Base-by-base conservation (phyloP, 2,329 filamentous ascomycete genomes). In the Grosmannia huntii region DNA sequence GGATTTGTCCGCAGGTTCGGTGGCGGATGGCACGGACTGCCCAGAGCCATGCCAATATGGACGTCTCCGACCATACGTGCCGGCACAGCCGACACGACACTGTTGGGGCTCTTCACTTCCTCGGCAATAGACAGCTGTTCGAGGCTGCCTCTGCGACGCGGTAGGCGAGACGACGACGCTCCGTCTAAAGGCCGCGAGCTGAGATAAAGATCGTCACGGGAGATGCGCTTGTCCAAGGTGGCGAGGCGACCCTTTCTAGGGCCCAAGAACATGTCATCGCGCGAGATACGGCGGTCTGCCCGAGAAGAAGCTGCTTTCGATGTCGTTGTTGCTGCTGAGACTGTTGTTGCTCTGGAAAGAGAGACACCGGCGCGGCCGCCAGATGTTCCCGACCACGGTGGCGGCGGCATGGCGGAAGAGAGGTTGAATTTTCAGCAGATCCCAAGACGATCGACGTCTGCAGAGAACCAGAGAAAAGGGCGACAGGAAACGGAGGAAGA, bases 31-130 rank as follows among this genome's bases (percentile, higher is more conserved):
- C 76, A 72, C 27, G 87, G 87, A 65, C 86, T 90, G 36, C 86
- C 87, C 58, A 90, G 71, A 1, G 87, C 87, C 77, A 90, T 84
- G 11, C 87, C 87, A 61, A 90, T 90, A 64, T 74, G 76, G 61
- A 73, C 71, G 51, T 75, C 73, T 9, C 72, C 70, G 2, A 75
- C 68, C 60, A 74, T 70, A 62, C 73, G 70, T 25, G 71, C 66
- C 27, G 71, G 67, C 28, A 71, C 25, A 12, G 28, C 19, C 19
- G 33, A 27, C 50, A 66, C 19, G 69, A 70, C 50, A 64, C 62
- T 33, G 69, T n/a, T 21, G 64, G 73, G 72, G 62, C 73, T 75
- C 58, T 69, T 10, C 46, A 51, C 66, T 14, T 57, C 66, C 54
- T 75, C 72, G 21, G 75, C 73, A 14, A 75, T 76, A 25, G 73